A percentile compares a stretch with the other conserved stretches of the same genome.
phyloP scores from a whole-genome alignment of 208 protist species.

The Trypanosoma platydactyli region DNA sequence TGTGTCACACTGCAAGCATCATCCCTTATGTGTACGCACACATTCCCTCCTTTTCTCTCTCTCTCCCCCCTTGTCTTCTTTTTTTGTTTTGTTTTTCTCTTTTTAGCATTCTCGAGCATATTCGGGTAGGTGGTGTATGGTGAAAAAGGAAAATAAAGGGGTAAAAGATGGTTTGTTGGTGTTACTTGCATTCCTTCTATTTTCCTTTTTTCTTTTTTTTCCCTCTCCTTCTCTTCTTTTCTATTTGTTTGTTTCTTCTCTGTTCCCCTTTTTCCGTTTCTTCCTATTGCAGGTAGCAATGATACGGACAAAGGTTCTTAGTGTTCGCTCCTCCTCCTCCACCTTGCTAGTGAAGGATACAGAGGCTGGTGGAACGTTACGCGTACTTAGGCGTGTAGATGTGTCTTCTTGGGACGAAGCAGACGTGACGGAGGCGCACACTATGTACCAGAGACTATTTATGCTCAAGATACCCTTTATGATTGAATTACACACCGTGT shows the following conservation, averaged over 20 bases:
- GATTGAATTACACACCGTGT: slow-evolving; percentile 52
- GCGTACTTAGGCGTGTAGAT: slow-evolving; percentile 72
- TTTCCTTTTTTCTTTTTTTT: slow-evolving; percentile 3
- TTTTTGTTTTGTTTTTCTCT: no score
- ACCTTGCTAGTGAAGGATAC: slow-evolving; percentile 83
- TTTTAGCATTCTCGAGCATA: slow-evolving; percentile 8
- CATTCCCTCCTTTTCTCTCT: no score
- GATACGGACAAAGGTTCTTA: slow-evolving; percentile 84
- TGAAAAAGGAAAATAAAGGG: slow-evolving; percentile 5
- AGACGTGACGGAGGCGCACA: slow-evolving; percentile 33
- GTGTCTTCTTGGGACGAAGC: slow-evolving; percentile 42
- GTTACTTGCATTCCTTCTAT: background rate
- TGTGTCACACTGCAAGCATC: no score
- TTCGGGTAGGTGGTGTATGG: slow-evolving; percentile 2
- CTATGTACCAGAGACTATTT: slow-evolving; percentile 47
- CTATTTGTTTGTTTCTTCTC: slow-evolving; percentile 1
- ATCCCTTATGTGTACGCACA: no score
- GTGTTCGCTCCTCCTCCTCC: slow-evolving; percentile 60
- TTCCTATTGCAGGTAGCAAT: slow-evolving; percentile 20
- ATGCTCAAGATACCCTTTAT: slow-evolving; percentile 33
- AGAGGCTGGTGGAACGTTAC: slow-evolving; percentile 44
- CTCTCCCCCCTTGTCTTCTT: no score
- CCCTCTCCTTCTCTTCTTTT: slow-evolving; percentile 14
- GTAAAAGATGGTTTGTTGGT: background rate
- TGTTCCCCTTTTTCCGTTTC: slow-evolving; percentile 7